Base-by-base conservation (phyloP, 805 yeast species). In the Candida maris region DNA sequence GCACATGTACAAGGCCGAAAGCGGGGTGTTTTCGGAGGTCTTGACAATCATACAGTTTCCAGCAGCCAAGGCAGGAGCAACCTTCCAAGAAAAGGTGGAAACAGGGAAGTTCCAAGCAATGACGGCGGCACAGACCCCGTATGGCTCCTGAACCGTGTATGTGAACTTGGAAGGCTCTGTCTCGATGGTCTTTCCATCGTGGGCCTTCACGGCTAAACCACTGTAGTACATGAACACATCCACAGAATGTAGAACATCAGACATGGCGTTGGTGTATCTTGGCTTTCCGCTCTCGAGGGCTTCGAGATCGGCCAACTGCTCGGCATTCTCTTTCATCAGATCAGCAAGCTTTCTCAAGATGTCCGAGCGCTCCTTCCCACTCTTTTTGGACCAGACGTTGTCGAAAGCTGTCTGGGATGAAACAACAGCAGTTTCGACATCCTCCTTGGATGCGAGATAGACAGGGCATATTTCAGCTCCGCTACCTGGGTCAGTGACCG, bases 51-150 rank as follows among this genome's bases (percentile, higher is more conserved):
- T 65, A 34, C 81, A 69, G 64, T 78, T 77, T 59, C 83, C 83
- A 40, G 84, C 74, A 41, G 79, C 81, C 49, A 78, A 63, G 46
- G 81, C 81, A 31, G 85, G 84, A 44, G 79, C 83, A 41, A 77
- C 65, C 54, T 79, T 79, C 85, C 85, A 79, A 24, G 80, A 64
- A 62, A 77, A 73, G 71, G 80, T 79, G 54, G 78, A 68, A 53
- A 79, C 65, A 48, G 85, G 85, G 70, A 78, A 79, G 59, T 79
- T 79, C 85, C 85, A 79, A 49, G 85, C 84, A 50, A 79, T 78
- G 45, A 79, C 72, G 60, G 79, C 83, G 40, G 81, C 84, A 65
- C 82, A 77, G 30, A 79, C 84, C 52, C 84, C 85, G 53, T 70
- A 65, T 48, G 85, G 84, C 64, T 78, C 84, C 57, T 72, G 68